Percentiles rank a stretch among this genome's conserved stretches.
phyloP scores from a whole-genome alignment of 257 asterid genomes.

The Catharanthus roseus region DNA sequence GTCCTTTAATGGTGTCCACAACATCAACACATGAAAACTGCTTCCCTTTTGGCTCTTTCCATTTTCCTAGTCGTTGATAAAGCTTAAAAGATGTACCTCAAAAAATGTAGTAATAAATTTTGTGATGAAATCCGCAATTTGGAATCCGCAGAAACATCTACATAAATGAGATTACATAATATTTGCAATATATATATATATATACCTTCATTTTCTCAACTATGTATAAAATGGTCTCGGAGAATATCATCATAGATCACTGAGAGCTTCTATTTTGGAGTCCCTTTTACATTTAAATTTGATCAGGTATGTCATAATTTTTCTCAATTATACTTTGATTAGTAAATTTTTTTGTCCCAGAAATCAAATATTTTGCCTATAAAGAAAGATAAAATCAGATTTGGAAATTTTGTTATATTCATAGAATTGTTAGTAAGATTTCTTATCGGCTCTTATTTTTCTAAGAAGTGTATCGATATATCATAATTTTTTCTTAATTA shows the following conservation, averaged over 20 bases:
- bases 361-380: no score
- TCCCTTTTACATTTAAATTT: neutral
- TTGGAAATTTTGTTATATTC: no score
- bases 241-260: neutral
- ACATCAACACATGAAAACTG: neutral
- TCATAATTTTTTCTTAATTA: no score
- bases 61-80: neutral
- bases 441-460: no score
- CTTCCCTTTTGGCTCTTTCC: neutral
- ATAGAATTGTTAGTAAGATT: no score
- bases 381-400: no score
- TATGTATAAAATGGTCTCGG: neutral
- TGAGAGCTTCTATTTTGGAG: neutral
- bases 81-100: neutral
- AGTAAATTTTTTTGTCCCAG: no score
- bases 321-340: neutral
- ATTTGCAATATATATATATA: no score
- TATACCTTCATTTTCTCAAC: no score
- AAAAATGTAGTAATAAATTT: neutral
- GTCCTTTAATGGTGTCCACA: constrained; percentile 1
- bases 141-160: constrained; percentile 7
- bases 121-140: constrained; percentile 5
- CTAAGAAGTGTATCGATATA: no score
- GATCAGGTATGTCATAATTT: neutral
- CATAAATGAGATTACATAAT: neutral